phyloP scores from a whole-genome alignment of 2,329 filamentous ascomycete genomes.

The Fusarium tjaetaba region DNA sequence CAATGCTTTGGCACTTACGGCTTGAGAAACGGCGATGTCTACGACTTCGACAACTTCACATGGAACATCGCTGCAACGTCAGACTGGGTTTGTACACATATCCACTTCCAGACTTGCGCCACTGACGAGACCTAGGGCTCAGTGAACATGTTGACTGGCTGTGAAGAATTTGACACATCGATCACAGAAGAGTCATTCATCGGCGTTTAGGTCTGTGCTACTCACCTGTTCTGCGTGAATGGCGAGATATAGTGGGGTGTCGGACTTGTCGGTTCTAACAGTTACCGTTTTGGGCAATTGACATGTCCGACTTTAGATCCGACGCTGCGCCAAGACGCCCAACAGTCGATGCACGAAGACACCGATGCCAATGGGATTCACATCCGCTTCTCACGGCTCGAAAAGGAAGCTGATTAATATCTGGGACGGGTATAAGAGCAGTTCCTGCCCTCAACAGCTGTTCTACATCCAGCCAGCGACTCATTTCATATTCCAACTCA shows the following conservation, averaged over 20 bases:
- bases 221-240: not conserved
- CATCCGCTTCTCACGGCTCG: too few species aligned
- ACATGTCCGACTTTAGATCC: not conserved
- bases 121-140: not conserved
- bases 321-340: not conserved
- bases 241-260: not conserved
- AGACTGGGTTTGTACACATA: not conserved
- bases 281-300: slow-evolving; percentile 22
- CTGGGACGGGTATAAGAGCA: not conserved
- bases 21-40: not conserved
- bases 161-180: not conserved
- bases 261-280: slow-evolving; percentile 9
- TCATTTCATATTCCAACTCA: not conserved
- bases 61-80: not conserved
- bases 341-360: too few species aligned
- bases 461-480: too few species aligned
- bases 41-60: not conserved
- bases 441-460: not conserved
- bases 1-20: not conserved
- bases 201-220: not conserved
- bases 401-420: not conserved
- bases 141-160: not conserved
- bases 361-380: too few species aligned
- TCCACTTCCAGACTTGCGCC: accelerated
- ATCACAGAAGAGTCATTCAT: not conserved